Base-by-base conservation (phyloP, 2,329 filamentous ascomycete species). In the Tolypocladium paradoxum region DNA sequence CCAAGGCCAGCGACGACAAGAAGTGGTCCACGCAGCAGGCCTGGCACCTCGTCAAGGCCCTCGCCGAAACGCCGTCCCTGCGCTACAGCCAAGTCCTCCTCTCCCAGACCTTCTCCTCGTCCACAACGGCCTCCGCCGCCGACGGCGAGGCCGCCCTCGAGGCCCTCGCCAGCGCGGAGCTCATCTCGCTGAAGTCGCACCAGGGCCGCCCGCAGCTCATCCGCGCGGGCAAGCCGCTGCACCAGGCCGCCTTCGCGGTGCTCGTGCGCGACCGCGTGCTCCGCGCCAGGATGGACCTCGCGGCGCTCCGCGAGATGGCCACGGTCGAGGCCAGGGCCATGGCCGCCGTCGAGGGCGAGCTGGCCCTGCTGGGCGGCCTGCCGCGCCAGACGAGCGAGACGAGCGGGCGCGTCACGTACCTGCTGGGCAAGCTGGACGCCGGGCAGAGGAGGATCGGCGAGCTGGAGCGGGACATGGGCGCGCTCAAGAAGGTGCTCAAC, bases 31-130 rank as follows among this genome's bases (percentile, higher is more conserved):
- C 83, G 5, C 85, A 93, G 64, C 93, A 97, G 72, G 92, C 90
- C 0, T 97, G 93, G 93, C 79, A 86, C 55, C 73, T 99, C 2
- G 85, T 97, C 68, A 91, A 88, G 64, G 76, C 81, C 33, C 82
- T 99, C 16, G 85, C 88, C 0, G 68, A 78, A n/a, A 73, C 81
- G 12, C 81, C 85, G 6, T 76, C 70, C 4, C 75, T 97, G 0
- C 81, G 87, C 2, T 97, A 96, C 75, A 92, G 95, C 68, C 87
- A 95, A 63, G 76, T 96, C 2, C 73, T 96, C 0, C 79, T 96
- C 2, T 82, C 84, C 4, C 83, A 87, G 53, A 78, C 88, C 0
- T 95, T 95, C 70, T 82, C 85, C 24, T 73, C 75, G 0, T 81
- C 81, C 1, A 68, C 72, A 6, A 73, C 69, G 0, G 36, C 73